Evolutionary conservation across 2,329 filamentous ascomycete genomes (phyloP).

Genomic region (Calonectria ilicicola): DNA sequence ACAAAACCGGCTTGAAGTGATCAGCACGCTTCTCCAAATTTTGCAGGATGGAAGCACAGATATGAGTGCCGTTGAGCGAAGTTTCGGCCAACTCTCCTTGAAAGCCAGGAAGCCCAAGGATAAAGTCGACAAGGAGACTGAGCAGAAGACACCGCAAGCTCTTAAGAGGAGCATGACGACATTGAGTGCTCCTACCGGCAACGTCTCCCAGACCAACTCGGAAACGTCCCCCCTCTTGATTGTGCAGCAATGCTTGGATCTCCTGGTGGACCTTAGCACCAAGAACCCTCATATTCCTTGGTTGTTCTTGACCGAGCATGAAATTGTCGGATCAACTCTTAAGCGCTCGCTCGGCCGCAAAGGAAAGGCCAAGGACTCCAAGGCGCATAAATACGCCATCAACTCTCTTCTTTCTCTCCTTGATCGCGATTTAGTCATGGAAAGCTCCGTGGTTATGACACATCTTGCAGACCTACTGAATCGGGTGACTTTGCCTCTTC

Average conservation of each 20-base stretch:
- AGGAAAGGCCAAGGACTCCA: slow-evolving; percentile 88
- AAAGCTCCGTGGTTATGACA: slow-evolving; percentile 97
- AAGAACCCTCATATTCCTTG: slow-evolving; percentile 89
- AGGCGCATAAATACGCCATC: slow-evolving; percentile 87
- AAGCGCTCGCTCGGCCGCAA: slow-evolving; percentile 85
- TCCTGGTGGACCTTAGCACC: slow-evolving; percentile 84
- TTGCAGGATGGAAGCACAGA: slow-evolving; percentile 96
- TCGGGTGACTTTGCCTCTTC: slow-evolving; percentile 88
- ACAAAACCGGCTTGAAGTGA: slow-evolving; percentile 94
- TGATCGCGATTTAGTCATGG: slow-evolving; percentile 94
- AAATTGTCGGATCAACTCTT: slow-evolving; percentile 77
- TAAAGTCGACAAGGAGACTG: slow-evolving; percentile 66
- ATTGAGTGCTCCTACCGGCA: slow-evolving; percentile 56
- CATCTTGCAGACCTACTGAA: slow-evolving; percentile 88
- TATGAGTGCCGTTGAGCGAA: slow-evolving; percentile 92
- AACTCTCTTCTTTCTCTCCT: slow-evolving; percentile 90
- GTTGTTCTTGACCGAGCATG: slow-evolving; percentile 95
- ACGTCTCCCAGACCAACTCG: slow-evolving; percentile 70
- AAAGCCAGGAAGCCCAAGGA: slow-evolving; percentile 85
- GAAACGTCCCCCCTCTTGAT: slow-evolving; percentile 95
- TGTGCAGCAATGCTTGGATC: slow-evolving; percentile 92
- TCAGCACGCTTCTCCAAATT: slow-evolving; percentile 92
- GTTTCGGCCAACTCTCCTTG: slow-evolving; percentile 92
- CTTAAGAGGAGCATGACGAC: slow-evolving; percentile 81
- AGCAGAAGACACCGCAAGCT: slow-evolving; percentile 82